Evolutionary conservation across 1,284 basidiomycete genomes (phyloP).

Genomic region (Stygiomarasmius scandens): DNA sequence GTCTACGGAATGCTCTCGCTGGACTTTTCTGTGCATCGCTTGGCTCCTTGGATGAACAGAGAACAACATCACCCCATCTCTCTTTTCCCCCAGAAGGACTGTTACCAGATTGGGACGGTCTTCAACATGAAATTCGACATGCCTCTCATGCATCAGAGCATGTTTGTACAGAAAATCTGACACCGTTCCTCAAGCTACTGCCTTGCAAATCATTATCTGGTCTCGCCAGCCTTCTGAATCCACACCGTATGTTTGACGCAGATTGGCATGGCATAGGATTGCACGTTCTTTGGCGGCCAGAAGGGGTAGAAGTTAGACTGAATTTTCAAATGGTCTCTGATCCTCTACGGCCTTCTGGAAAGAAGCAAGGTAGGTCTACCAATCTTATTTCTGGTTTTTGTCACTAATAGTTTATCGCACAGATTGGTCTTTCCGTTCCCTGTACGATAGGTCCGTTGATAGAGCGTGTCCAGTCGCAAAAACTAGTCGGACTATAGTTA

Average conservation of each 20-base stretch:
- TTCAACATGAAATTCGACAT: slow-evolving; percentile 65
- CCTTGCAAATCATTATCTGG: slow-evolving; percentile 94
- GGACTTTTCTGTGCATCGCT: slow-evolving; percentile 95
- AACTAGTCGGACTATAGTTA: slow-evolving; percentile 54
- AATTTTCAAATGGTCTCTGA: slow-evolving; percentile 85
- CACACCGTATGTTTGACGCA: slow-evolving; percentile 84
- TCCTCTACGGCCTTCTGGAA: slow-evolving; percentile 62
- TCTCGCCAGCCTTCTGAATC: slow-evolving; percentile 83
- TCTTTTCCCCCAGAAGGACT: slow-evolving; percentile 63
- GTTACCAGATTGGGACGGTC: slow-evolving; percentile 51
- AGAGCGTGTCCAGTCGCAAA: slow-evolving; percentile 62
- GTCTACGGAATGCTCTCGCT: slow-evolving; percentile 85
- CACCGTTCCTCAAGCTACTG: slow-evolving; percentile 92
- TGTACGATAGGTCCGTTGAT: slow-evolving; percentile 74
- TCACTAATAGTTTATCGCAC: slow-evolving; percentile 4
- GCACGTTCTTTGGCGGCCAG: slow-evolving; percentile 65
- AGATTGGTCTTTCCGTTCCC: slow-evolving; percentile 81
- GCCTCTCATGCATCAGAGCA: slow-evolving; percentile 80
- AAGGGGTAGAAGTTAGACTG: slow-evolving; percentile 68
- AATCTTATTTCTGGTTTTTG: not conserved
- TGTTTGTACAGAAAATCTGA: slow-evolving; percentile 96
- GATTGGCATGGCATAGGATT: slow-evolving; percentile 89
- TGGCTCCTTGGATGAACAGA: slow-evolving; percentile 71
- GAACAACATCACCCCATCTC: slow-evolving; percentile 65
- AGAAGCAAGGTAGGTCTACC: slow-evolving; percentile 56